These are phyloP conservation scores for Zymoseptoria tritici DNA, from an alignment of 2,329 filamentous ascomycete species.

Conservation along the genomic window DNA sequence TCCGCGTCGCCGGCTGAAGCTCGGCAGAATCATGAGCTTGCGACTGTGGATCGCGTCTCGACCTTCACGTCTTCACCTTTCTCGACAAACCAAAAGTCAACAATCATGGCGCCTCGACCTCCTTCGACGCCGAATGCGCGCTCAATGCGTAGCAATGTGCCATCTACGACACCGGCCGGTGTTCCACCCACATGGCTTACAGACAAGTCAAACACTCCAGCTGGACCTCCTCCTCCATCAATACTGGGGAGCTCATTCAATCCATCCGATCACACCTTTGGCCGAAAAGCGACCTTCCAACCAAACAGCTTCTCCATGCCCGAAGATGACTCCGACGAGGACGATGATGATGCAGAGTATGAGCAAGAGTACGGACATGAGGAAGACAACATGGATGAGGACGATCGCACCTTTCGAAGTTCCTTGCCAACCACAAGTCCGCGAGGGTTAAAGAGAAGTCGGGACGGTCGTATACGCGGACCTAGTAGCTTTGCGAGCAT, in stretches of 20 bases:
- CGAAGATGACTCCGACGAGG: slow-evolving; percentile 25
- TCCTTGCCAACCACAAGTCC: slow-evolving; percentile 19
- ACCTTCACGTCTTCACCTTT: not conserved
- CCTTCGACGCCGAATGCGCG: slow-evolving; percentile 24
- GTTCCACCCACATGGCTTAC: slow-evolving; percentile 29
- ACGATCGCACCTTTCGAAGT: slow-evolving; percentile 17
- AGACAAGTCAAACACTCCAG: slow-evolving; percentile 29
- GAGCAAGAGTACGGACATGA: slow-evolving; percentile 17
- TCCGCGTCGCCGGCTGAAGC: not conserved
- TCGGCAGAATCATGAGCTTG: not conserved
- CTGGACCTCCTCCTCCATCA: slow-evolving; percentile 29
- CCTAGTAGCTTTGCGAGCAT: slow-evolving; percentile 62
- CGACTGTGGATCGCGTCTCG: not conserved
- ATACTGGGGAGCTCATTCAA: slow-evolving; percentile 29
- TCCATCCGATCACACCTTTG: slow-evolving; percentile 23
- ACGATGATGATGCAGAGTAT: slow-evolving; percentile 20
- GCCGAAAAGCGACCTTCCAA: slow-evolving; percentile 9
- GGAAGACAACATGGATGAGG: slow-evolving; percentile 11
- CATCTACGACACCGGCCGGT: slow-evolving; percentile 32
- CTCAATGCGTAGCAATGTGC: slow-evolving; percentile 18
- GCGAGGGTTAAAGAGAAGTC: slow-evolving; percentile 33
- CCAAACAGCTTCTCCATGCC: slow-evolving; percentile 29
- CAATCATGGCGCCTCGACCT: slow-evolving; percentile 15
- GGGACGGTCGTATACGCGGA: slow-evolving; percentile 32
- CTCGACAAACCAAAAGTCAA: not conserved